These are phyloP conservation scores for Starmerella bombi DNA, from an alignment of 805 yeast genomes.

Conservation along the genomic window DNA sequence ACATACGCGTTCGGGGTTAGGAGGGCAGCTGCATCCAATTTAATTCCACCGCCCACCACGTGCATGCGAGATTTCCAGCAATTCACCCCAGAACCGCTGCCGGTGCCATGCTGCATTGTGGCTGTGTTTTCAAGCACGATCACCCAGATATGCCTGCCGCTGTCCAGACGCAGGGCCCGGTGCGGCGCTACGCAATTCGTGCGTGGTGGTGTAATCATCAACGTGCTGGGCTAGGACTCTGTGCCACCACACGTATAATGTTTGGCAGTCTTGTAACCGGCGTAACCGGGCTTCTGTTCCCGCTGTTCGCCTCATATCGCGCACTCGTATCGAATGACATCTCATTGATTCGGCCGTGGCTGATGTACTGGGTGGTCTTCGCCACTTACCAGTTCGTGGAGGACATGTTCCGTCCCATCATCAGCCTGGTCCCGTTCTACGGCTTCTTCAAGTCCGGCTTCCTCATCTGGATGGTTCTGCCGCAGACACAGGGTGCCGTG, in stretches of 20 bases:
- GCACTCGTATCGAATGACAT: conserved; percentile 37
- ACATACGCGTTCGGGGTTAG: background rate
- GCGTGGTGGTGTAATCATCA: too few relatives aligned
- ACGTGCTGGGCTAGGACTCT: too few relatives aligned
- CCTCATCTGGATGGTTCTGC: conserved; percentile 49
- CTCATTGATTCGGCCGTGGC: conserved; percentile 33
- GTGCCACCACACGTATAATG: too few relatives aligned
- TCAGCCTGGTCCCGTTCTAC: conserved; percentile 43
- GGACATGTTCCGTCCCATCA: conserved; percentile 34
- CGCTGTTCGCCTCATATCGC: conserved; percentile 46
- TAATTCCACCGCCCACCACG: too few relatives aligned
- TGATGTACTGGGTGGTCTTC: conserved; percentile 55
- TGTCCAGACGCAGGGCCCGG: too few relatives aligned
- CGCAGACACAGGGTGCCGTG: conserved; percentile 37
- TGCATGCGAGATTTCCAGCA: too few relatives aligned
- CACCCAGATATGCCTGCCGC: too few relatives aligned
- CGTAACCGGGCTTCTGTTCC: conserved; percentile 34
- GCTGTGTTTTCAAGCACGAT: too few relatives aligned
- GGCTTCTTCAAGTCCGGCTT: conserved; percentile 36
- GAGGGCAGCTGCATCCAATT: background rate
- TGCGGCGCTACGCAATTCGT: too few relatives aligned
- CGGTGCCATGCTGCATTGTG: too few relatives aligned
- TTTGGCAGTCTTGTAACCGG: conserved; percentile 15
- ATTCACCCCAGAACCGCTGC: too few relatives aligned
- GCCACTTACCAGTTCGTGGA: conserved; percentile 33